These are phyloP conservation scores for Bolboschoenoplectus hybrid DNA, from an alignment of 202 grass and related monocot genomes.

Conservation along the genomic window DNA sequence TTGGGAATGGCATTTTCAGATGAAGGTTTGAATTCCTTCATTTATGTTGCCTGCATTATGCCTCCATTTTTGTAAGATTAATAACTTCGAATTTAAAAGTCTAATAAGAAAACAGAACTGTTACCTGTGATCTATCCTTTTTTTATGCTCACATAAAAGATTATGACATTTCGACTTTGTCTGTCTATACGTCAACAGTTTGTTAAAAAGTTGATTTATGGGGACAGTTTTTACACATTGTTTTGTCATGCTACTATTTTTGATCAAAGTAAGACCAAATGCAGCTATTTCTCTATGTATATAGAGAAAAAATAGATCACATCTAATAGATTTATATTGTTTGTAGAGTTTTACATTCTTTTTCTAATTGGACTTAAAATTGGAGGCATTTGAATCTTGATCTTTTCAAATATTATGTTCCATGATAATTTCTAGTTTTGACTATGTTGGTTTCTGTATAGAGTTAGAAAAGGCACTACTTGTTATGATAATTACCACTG, in stretches of 20 bases:
- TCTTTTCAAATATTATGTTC: no score
- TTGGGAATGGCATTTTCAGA: constrained; percentile 2
- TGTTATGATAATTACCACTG: not conserved
- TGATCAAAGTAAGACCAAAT: not conserved
- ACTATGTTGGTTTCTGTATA: not conserved
- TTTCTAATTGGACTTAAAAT: no score
- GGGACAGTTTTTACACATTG: not conserved
- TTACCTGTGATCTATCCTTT: not conserved
- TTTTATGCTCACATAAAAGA: not conserved
- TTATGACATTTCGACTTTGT: not conserved
- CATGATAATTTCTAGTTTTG: not conserved
- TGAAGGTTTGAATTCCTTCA: not conserved
- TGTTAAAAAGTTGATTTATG: not conserved
- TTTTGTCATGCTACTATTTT: not conserved
- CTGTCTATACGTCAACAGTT: not conserved
- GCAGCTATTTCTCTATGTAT: not conserved
- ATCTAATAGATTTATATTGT: not conserved
- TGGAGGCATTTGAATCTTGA: no score
- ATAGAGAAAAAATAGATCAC: not conserved
- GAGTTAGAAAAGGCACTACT: not conserved
- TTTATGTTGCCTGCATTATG: not conserved
- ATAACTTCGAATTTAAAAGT: not conserved
- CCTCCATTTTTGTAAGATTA: not conserved
- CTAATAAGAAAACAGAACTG: not conserved
- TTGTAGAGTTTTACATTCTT: not conserved